These are phyloP conservation scores for Penicillium freii DNA, from an alignment of 2,329 filamentous ascomycete species.

Conservation along the genomic window DNA sequence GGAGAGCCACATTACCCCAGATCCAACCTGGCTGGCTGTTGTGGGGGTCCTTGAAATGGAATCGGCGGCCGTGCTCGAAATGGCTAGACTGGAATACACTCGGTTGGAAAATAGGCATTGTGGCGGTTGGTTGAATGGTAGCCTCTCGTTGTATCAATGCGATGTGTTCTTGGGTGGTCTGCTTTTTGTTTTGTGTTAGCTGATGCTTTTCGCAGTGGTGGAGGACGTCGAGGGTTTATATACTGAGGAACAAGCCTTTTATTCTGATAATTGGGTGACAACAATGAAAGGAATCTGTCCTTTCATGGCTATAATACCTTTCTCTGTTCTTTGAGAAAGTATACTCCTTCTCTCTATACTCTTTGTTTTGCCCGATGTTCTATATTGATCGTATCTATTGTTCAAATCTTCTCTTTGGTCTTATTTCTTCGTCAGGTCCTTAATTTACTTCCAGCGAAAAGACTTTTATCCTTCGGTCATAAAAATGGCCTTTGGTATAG, in stretches of 20 bases:
- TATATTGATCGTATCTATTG: neutral
- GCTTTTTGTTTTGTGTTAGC: neutral
- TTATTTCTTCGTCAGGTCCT: neutral
- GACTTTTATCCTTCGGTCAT: neutral
- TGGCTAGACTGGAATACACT: neutral
- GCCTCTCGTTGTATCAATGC: fast-evolving
- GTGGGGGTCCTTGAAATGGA: slow-evolving; percentile 1
- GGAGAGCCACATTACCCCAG: neutral
- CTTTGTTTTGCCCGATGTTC: neutral
- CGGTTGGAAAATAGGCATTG: neutral
- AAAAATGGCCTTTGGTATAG: neutral
- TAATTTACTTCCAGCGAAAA: neutral
- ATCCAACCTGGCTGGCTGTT: neutral
- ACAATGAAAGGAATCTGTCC: neutral
- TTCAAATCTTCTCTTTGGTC: neutral
- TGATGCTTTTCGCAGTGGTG: neutral
- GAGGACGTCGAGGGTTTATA: neutral
- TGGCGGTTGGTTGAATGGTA: neutral
- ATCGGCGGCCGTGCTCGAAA: neutral
- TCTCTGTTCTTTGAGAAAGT: neutral
- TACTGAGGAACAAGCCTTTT: neutral
- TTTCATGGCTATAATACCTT: neutral
- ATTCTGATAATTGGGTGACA: neutral
- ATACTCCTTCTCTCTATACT: neutral
- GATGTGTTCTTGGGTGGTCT: neutral